Evolutionary conservation across 164 flowering plant species (phyloP).

Genomic region (Magnolia officinalis): DNA sequence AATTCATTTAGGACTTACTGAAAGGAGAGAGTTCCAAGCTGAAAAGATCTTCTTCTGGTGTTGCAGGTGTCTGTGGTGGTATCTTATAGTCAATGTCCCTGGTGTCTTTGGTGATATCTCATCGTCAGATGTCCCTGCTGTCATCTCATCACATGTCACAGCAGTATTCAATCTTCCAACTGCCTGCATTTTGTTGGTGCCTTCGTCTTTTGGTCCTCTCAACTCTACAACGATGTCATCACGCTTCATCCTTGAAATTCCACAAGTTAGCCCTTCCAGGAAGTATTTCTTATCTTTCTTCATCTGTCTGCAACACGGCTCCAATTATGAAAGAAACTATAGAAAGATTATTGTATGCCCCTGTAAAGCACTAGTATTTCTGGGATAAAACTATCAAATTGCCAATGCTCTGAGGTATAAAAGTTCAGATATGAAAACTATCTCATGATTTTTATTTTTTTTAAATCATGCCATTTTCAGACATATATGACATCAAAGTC

Average conservation of each 20-base stretch:
- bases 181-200: not conserved
- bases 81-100: slow-evolving; percentile 1
- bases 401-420: not conserved
- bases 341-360: not conserved
- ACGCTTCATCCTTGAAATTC: slow-evolving; percentile 48
- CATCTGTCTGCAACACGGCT: slow-evolving; percentile 42
- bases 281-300: slow-evolving; percentile 54
- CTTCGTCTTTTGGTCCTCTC: slow-evolving; percentile 30
- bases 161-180: slow-evolving; percentile 14
- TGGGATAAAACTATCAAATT: not conserved
- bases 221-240: slow-evolving; percentile 40
- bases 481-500: too few relatives aligned
- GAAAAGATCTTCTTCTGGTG: slow-evolving; percentile 21
- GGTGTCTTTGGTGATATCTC: not conserved
- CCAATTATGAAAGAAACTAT: not conserved
- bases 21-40: slow-evolving; percentile 26
- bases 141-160: slow-evolving; percentile 46
- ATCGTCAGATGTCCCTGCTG: slow-evolving; percentile 5
- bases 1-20: slow-evolving; percentile 25
- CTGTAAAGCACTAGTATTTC: not conserved
- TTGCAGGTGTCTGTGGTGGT: not conserved
- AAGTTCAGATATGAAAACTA: too few relatives aligned
- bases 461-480: too few relatives aligned
- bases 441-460: too few relatives aligned
- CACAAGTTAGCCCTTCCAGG: slow-evolving; percentile 48